phyloP scores from a whole-genome alignment of 495 filamentous ascomycete species.

The Glonium stellatum region DNA sequence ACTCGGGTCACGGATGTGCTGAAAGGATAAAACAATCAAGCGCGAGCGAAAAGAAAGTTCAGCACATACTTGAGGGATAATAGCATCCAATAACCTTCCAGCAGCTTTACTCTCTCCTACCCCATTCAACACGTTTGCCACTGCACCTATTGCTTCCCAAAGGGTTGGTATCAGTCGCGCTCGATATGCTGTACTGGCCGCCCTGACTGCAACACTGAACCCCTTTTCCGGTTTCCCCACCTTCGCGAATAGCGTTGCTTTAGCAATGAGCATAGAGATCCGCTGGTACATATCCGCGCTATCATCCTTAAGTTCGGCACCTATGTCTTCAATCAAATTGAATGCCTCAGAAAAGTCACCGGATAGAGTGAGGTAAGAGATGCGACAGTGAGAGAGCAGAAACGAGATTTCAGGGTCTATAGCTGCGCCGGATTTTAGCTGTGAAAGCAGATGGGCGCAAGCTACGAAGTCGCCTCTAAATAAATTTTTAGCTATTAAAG shows the following conservation, averaged over 20 bases:
- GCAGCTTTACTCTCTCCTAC: constrained; percentile 71
- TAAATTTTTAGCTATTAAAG: background rate
- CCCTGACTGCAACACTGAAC: constrained; percentile 75
- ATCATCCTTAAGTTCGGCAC: constrained; percentile 58
- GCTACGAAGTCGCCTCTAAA: constrained; percentile 18
- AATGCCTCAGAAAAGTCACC: constrained; percentile 59
- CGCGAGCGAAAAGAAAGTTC: background rate
- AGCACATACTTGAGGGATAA: constrained; percentile 60
- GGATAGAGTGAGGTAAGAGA: constrained; percentile 63
- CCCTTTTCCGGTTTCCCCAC: constrained; percentile 70
- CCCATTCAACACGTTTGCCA: constrained; percentile 62
- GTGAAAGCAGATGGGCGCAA: constrained; percentile 5
- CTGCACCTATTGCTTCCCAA: constrained; percentile 66
- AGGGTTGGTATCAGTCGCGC: constrained; percentile 64
- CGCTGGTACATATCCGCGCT: constrained; percentile 69
- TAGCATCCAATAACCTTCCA: constrained; percentile 56
- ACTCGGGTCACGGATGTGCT: background rate
- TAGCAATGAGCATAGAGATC: constrained; percentile 66
- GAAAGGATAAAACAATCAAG: background rate
- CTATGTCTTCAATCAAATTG: constrained; percentile 56
- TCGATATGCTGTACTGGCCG: constrained; percentile 67
- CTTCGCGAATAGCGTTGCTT: constrained; percentile 65
- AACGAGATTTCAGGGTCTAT: constrained; percentile 63
- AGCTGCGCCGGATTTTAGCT: constrained; percentile 12
- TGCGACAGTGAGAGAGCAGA: constrained; percentile 59